A percentile compares a stretch with the other conserved stretches of the same genome.
Evolutionary conservation across 257 asterid species (phyloP).

Genomic region (Buddleja alternifolia): DNA sequence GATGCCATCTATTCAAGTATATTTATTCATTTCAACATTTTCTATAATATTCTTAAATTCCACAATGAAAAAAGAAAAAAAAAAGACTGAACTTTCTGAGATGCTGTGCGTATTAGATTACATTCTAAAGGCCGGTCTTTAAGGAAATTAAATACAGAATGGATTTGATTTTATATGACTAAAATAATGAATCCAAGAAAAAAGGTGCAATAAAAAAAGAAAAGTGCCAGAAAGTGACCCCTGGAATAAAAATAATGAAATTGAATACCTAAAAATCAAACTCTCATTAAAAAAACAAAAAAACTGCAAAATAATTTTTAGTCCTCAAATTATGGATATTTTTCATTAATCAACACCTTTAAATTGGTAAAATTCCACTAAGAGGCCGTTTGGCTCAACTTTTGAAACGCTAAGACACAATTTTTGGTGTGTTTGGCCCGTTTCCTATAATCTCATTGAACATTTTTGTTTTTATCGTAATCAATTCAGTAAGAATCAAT

Average conservation of each 20-base stretch:
- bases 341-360: not conserved
- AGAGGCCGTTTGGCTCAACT: too few species aligned
- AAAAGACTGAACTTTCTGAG: not conserved
- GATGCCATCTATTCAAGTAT: not conserved
- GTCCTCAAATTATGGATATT: not conserved
- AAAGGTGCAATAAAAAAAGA: slow-evolving; percentile 8
- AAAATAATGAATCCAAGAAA: slow-evolving; percentile 35
- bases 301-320: not conserved
- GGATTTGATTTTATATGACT: too few species aligned
- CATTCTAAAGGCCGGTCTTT: not conserved
- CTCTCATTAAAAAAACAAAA: not conserved
- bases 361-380: not conserved
- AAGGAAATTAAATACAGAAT: slow-evolving; percentile 1
- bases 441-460: too few species aligned
- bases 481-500: too few species aligned
- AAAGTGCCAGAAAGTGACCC: slow-evolving; percentile 1
- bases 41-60: not conserved
- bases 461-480: too few species aligned
- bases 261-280: not conserved
- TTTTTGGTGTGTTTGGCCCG: too few species aligned
- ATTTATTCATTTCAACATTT: not conserved
- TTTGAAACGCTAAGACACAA: too few species aligned
- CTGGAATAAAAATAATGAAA: not conserved
- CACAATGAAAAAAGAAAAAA: not conserved
- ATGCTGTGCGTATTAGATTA: not conserved